Conservation (phyloP, 139 green algal species). For the Pleodorina starrii region DNA sequence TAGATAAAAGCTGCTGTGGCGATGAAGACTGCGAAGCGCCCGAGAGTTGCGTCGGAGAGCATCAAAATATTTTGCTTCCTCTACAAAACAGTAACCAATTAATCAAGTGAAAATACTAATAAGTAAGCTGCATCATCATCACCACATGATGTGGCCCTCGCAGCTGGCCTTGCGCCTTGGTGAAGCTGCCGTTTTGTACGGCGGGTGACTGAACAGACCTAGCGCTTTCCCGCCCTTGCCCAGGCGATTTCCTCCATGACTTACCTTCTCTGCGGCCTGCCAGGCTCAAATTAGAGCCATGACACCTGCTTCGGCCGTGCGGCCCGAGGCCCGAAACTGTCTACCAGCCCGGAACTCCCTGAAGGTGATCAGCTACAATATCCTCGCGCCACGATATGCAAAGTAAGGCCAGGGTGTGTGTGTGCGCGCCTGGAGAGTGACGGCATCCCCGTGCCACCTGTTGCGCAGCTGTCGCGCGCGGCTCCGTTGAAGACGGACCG, state of each 20-base stretch:
- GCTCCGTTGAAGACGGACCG: no score
- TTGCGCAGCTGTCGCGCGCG: no score
- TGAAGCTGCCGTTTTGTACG: not conserved
- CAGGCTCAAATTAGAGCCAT: not conserved
- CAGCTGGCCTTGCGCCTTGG: not conserved
- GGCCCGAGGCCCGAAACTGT: not conserved
- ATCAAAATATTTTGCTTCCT: not conserved
- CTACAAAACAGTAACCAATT: not conserved
- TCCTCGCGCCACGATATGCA: slow-evolving; percentile 14
- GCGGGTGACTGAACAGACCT: no score
- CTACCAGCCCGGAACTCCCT: not conserved
- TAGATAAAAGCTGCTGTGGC: slow-evolving; percentile 59
- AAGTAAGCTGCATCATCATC: not conserved
- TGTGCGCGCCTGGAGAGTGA: no score
- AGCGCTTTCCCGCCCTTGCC: not conserved
- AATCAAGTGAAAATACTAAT: not conserved
- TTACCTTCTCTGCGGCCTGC: no score
- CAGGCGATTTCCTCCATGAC: no score
- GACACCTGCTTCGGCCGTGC: not conserved
- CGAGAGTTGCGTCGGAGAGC: not conserved
- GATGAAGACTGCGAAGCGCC: not conserved
- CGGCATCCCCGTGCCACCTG: no score
- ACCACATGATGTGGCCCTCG: not conserved
- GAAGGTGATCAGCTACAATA: slow-evolving; percentile 33
- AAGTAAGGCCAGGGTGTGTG: not conserved